phyloP scores from a whole-genome alignment of 768 basidiomycete genomes.

The Xerocomellus dryophilus region DNA sequence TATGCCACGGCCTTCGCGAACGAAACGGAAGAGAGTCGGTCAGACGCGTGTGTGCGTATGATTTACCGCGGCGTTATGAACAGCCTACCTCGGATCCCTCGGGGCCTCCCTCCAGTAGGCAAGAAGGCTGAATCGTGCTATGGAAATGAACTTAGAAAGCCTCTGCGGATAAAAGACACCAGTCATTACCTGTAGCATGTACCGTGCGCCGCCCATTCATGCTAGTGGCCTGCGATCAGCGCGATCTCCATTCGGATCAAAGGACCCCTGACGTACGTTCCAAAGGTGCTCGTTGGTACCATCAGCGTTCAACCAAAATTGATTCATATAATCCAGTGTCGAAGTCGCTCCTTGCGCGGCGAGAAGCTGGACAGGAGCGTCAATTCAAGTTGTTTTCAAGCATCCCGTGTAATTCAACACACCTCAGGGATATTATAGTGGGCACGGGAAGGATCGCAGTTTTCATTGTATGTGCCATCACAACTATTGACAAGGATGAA shows the following conservation, averaged over 20 bases:
- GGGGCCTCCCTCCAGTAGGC: constrained; percentile 55
- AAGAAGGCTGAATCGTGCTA: constrained; percentile 57
- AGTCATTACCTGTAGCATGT: constrained; percentile 39
- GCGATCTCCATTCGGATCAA: background rate
- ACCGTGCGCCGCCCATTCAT: constrained; percentile 72
- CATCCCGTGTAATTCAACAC: constrained; percentile 9
- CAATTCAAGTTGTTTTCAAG: background rate
- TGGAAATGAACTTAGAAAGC: background rate
- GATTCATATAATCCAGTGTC: constrained; percentile 59
- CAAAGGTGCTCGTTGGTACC: constrained; percentile 65
- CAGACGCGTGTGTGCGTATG: background rate
- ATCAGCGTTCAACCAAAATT: constrained; percentile 61
- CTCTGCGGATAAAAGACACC: background rate
- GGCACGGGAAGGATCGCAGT: constrained; percentile 41
- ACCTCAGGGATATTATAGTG: constrained; percentile 44
- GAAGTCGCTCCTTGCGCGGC: constrained; percentile 49
- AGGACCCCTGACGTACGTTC: constrained; percentile 46
- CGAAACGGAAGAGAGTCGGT: background rate
- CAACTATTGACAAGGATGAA: constrained; percentile 40
- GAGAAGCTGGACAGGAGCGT: constrained; percentile 45
- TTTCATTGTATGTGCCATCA: constrained; percentile 40
- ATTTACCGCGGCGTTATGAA: background rate
- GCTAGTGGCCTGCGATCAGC: constrained; percentile 34
- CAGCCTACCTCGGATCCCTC: constrained; percentile 56
- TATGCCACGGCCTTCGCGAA: constrained; percentile 56